Percentiles rank a stretch among this genome's conserved stretches.
phyloP scores from a whole-genome alignment of 164 flowering plant genomes.

The Nelumbo lutea region DNA sequence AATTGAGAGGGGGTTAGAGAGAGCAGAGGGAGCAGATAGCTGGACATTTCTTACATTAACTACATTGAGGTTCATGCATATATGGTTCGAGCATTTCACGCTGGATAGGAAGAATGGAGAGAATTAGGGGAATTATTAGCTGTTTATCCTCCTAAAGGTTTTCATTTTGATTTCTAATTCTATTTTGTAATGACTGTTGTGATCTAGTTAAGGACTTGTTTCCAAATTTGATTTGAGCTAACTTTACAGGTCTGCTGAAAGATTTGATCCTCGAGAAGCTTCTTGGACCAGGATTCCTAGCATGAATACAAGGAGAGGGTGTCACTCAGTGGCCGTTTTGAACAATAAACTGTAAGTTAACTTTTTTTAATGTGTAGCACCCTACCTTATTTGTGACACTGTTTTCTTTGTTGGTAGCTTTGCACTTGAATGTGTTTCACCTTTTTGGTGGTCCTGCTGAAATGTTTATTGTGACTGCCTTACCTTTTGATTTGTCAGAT shows the following conservation, averaged over 20 bases:
- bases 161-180: neutral
- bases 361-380: neutral
- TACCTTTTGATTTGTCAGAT: neutral
- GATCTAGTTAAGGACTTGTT: neutral
- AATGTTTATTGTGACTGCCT: neutral
- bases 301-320: slow-evolving; percentile 61
- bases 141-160: too few relatives aligned
- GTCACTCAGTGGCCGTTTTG: slow-evolving; percentile 61
- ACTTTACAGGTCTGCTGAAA: slow-evolving; percentile 64
- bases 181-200: neutral
- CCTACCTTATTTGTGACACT: neutral
- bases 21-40: too few relatives aligned
- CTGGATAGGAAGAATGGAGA: too few relatives aligned
- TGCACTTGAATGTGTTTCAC: neutral
- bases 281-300: slow-evolving; percentile 60
- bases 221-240: neutral
- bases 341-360: slow-evolving; percentile 76
- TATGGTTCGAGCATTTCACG: too few relatives aligned
- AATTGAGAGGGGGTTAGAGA: too few relatives aligned
- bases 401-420: neutral
- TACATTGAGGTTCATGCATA: too few relatives aligned
- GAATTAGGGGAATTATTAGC: too few relatives aligned
- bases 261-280: slow-evolving; percentile 82
- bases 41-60: too few relatives aligned
- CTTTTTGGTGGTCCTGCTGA: neutral